phyloP scores from a whole-genome alignment of 495 filamentous ascomycete genomes.

The Bryoglossum gracile region DNA sequence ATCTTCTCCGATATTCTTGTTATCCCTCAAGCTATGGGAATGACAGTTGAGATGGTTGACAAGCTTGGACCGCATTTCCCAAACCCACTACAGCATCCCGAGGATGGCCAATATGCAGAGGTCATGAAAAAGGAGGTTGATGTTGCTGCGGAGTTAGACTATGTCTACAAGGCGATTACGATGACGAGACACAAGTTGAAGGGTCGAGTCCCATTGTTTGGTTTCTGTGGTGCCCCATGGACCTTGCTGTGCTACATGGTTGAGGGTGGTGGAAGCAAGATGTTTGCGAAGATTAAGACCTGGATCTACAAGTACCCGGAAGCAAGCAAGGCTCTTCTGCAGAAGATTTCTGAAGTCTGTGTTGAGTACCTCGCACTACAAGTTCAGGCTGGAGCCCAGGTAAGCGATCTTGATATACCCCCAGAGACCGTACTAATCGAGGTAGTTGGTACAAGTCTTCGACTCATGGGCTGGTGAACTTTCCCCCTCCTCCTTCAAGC shows the following conservation, averaged over 20 bases:
- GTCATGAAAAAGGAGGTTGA: conserved; percentile 73
- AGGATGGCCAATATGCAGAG: conserved; percentile 71
- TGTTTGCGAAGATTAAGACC: conserved; percentile 85
- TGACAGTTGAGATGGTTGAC: conserved; percentile 94
- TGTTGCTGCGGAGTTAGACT: conserved; percentile 74
- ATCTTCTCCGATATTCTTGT: conserved; percentile 99
- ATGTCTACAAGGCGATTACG: conserved; percentile 93
- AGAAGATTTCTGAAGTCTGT: conserved; percentile 87
- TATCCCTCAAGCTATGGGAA: conserved; percentile 95
- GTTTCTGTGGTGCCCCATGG: conserved; percentile 98
- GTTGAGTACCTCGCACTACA: conserved; percentile 91
- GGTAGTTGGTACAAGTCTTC: conserved; percentile 87
- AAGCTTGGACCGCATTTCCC: conserved; percentile 95
- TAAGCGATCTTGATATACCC: conserved; percentile 22
- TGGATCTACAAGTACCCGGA: conserved; percentile 90
- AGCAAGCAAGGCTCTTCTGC: conserved; percentile 69
- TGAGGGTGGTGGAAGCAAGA: conserved; percentile 88
- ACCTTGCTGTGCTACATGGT: conserved; percentile 98
- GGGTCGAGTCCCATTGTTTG: conserved; percentile 84
- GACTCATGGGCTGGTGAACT: conserved; percentile 97
- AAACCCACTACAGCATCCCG: conserved; percentile 65
- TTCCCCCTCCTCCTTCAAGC: conserved; percentile 70
- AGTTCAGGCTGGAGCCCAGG: conserved; percentile 83
- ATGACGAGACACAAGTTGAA: conserved; percentile 80
- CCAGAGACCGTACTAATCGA: not conserved